Evolutionary conservation across 2,329 filamentous ascomycete genomes (phyloP).

Genomic region (Alternaria atra): DNA sequence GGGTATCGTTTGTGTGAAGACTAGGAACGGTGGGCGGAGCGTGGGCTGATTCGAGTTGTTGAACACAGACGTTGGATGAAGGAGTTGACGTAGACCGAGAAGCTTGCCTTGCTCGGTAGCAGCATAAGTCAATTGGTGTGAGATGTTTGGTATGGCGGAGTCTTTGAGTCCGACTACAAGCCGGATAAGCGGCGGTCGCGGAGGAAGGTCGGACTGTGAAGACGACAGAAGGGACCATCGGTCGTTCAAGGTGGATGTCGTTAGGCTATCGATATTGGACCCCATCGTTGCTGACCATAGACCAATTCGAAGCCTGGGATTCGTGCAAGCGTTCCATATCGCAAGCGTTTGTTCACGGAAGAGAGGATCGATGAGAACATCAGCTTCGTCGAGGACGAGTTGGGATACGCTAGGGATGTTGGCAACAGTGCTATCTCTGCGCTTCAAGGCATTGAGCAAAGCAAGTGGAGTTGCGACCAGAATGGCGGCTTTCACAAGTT

Average conservation of each 20-base stretch:
- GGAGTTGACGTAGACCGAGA: constrained; percentile 85
- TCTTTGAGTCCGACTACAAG: constrained; percentile 97
- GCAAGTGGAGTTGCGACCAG: constrained; percentile 82
- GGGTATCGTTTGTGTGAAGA: constrained; percentile 96
- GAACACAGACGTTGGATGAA: constrained; percentile 73
- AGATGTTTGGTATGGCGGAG: constrained; percentile 89
- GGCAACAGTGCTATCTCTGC: constrained; percentile 56
- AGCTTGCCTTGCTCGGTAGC: constrained; percentile 95
- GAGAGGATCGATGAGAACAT: constrained; percentile 89
- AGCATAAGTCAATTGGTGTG: constrained; percentile 88
- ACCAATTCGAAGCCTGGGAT: constrained; percentile 74
- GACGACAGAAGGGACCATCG: constrained; percentile 42
- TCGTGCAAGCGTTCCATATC: constrained; percentile 82
- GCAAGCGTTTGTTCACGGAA: constrained; percentile 88
- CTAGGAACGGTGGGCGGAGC: constrained; percentile 86
- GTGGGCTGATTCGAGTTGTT: constrained; percentile 56
- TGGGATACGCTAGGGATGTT: constrained; percentile 73
- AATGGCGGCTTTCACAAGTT: constrained; percentile 76
- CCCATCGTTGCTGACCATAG: constrained; percentile 98
- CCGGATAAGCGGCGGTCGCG: constrained; percentile 69
- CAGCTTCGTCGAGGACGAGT: constrained; percentile 90
- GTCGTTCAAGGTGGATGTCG: constrained; percentile 66
- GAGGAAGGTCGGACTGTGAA: constrained; percentile 52
- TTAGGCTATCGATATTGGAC: constrained; percentile 85
- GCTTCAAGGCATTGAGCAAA: constrained; percentile 75